Percentiles rank a stretch among this genome's conserved stretches.
Evolutionary conservation across 2,329 filamentous ascomycete genomes (phyloP).

Genomic region (Penicillium sp.): DNA sequence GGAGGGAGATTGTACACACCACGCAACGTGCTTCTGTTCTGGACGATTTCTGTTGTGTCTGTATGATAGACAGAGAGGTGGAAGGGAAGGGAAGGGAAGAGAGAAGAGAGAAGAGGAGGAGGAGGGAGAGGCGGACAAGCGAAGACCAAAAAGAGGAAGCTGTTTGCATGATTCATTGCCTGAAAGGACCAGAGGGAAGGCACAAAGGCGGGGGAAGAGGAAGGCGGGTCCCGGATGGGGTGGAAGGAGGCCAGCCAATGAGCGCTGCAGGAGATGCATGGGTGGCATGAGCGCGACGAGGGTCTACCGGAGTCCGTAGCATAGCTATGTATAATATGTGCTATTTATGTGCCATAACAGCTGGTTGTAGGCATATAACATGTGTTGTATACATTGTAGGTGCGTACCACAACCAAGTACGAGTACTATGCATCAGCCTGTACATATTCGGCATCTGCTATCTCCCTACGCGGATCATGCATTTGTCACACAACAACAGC

Average conservation of each 20-base stretch:
- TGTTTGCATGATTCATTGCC: constrained; percentile 8
- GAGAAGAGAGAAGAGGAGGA: constrained; percentile 3
- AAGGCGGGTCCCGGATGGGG: not conserved
- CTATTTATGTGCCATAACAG: too few species aligned
- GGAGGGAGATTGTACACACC: not conserved
- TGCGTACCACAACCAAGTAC: too few species aligned
- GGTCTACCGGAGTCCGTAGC: not conserved
- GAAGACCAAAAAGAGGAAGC: constrained; percentile 1
- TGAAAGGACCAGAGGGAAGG: constrained; percentile 4
- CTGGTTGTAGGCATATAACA: too few species aligned
- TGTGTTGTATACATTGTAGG: too few species aligned
- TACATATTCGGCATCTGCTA: too few species aligned
- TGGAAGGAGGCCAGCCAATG: constrained; percentile 6
- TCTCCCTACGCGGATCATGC: not conserved
- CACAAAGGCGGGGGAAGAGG: not conserved
- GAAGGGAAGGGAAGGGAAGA: constrained; percentile 4
- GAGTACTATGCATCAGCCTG: too few species aligned
- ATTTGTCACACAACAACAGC: not conserved
- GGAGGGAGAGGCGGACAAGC: not conserved
- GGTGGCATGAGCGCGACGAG: not conserved
- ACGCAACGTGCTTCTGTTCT: not conserved
- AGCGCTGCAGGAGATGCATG: not conserved
- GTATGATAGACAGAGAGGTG: not conserved
- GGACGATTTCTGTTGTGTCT: not conserved
- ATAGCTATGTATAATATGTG: not conserved